Evolutionary conservation across 768 basidiomycete species (phyloP).

Genomic region (Auriculariales sp.): DNA sequence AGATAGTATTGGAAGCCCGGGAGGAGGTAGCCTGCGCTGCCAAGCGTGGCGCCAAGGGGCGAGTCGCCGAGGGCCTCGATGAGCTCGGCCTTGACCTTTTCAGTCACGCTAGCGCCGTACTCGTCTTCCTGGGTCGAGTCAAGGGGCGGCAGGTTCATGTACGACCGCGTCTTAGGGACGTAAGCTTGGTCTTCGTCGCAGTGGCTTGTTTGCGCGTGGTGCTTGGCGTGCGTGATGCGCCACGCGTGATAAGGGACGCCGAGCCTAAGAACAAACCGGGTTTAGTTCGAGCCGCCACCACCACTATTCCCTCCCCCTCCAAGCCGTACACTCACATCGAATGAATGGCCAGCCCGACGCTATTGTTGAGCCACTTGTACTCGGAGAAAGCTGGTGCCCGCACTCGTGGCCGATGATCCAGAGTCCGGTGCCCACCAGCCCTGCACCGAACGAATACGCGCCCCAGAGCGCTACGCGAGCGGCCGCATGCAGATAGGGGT

Average conservation of each 20-base stretch:
- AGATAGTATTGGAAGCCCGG: slow-evolving; percentile 82
- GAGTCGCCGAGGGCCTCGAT: slow-evolving; percentile 86
- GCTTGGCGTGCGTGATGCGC: slow-evolving; percentile 87
- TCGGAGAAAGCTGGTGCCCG: slow-evolving; percentile 95
- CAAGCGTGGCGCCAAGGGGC: slow-evolving; percentile 53
- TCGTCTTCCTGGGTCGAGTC: slow-evolving; percentile 54
- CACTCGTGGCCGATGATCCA: slow-evolving; percentile 95
- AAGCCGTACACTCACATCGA: slow-evolving; percentile 48
- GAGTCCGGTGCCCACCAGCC: slow-evolving; percentile 80
- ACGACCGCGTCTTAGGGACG: slow-evolving; percentile 77
- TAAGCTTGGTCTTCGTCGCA: slow-evolving; percentile 94
- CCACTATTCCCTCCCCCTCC: too few species aligned
- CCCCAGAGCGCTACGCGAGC: slow-evolving; percentile 61
- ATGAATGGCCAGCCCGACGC: slow-evolving; percentile 85
- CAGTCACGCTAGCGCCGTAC: slow-evolving; percentile 46
- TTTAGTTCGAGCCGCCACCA: slow-evolving; percentile 4
- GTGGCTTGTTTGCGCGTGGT: slow-evolving; percentile 89
- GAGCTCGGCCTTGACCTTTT: slow-evolving; percentile 56
- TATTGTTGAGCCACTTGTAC: slow-evolving; percentile 81
- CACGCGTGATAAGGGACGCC: slow-evolving; percentile 96
- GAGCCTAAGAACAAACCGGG: slow-evolving; percentile 31
- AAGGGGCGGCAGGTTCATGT: slow-evolving; percentile 47
- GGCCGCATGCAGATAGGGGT: slow-evolving; percentile 46
- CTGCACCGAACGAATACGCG: slow-evolving; percentile 65
- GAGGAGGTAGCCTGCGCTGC: slow-evolving; percentile 44